Evolutionary conservation across 768 basidiomycete genomes (phyloP).

Genomic region (Trametes gibbosa): DNA sequence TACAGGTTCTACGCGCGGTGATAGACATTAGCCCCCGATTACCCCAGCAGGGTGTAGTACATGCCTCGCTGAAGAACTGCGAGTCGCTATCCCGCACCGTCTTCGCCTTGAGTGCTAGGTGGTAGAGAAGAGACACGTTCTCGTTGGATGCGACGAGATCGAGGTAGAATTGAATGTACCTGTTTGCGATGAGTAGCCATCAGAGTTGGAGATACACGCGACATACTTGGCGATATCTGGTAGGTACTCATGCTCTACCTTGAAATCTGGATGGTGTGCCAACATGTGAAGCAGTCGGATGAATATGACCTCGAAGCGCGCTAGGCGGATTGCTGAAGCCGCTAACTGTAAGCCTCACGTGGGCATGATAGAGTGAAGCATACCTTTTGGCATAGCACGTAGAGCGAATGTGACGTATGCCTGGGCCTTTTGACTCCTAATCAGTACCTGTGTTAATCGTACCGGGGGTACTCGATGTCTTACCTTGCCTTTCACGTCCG

Average conservation of each 20-base stretch:
- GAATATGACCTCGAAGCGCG: conserved; percentile 79
- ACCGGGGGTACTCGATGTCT: conserved; percentile 21
- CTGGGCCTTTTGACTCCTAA: conserved; percentile 41
- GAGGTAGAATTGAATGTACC: conserved; percentile 88
- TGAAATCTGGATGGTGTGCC: conserved; percentile 94
- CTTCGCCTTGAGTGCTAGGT: conserved; percentile 80
- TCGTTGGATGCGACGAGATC: conserved; percentile 75
- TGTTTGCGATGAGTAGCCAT: conserved; percentile 29
- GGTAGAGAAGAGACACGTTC: conserved; percentile 80
- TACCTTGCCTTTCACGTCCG: conserved; percentile 70
- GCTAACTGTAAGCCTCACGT: background rate
- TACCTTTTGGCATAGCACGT: conserved; percentile 46
- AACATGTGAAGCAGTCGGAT: conserved; percentile 83
- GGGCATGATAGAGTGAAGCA: background rate
- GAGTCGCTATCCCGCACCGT: conserved; percentile 80
- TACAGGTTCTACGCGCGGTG: conserved; percentile 74
- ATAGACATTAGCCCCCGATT: background rate
- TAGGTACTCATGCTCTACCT: conserved; percentile 60
- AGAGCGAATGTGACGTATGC: conserved; percentile 54
- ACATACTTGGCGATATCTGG: conserved; percentile 75
- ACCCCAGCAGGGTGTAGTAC: conserved; percentile 3
- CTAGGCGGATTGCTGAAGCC: conserved; percentile 49
- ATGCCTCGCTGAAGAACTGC: conserved; percentile 66
- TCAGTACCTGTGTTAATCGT: conserved; percentile 5
- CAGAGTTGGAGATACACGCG: too few species aligned